These are phyloP conservation scores for Neopestalotiopsis sp. DNA, from an alignment of 2,329 filamentous ascomycete genomes.

Conservation along the genomic window DNA sequence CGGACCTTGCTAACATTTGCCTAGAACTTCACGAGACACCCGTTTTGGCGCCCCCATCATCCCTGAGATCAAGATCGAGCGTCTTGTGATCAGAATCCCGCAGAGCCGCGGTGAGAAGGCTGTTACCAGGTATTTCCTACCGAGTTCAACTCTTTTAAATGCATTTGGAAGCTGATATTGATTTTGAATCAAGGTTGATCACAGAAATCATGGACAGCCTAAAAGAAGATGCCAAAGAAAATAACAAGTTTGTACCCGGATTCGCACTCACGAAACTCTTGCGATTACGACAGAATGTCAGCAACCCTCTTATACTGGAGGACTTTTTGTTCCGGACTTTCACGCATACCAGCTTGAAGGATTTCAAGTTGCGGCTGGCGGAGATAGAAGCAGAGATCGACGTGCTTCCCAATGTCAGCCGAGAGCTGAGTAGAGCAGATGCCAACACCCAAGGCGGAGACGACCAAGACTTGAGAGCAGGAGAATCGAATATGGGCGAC, in stretches of 20 bases:
- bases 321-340: not conserved
- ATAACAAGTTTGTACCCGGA: not conserved
- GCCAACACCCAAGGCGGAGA: not conserved
- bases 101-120: not conserved
- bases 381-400: not conserved
- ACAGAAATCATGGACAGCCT: not conserved
- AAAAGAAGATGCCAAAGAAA: not conserved
- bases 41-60: not conserved
- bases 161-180: not conserved
- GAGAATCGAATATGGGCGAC: not conserved
- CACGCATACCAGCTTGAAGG: not conserved
- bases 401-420: not conserved
- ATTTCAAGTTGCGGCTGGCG: not conserved
- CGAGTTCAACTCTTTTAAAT: not conserved
- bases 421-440: not conserved
- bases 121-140: not conserved
- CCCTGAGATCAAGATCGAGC: not conserved
- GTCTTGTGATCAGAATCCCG: not conserved
- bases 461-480: not conserved
- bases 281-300: not conserved
- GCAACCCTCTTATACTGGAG: not conserved
- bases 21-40: not conserved
- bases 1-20: not conserved
- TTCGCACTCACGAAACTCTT: not conserved
- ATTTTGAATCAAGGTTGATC: not conserved